Evolutionary conservation across 805 yeast genomes (phyloP), one percentile per base, ranked within the genome.

Genomic region (Pichia deserticola): DNA sequence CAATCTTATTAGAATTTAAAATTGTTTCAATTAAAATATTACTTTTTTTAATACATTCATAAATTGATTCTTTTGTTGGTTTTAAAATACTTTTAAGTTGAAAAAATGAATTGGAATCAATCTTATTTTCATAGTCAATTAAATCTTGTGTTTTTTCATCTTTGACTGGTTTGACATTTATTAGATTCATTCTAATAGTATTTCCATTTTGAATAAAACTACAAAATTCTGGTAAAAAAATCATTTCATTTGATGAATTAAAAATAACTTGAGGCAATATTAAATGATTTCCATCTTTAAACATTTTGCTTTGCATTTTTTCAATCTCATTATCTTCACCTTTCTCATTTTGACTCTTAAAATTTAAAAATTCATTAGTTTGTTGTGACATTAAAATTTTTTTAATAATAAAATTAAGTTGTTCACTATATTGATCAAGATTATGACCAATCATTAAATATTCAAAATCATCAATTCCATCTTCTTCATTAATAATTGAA

Each of bases 401-500:
- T 8, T 42, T 20, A 15, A 50, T 40, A 13, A 42, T 28, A 12
- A 30, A 5, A 32, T 47, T 39, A 13, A 47, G 9, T 7, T 38
- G 35, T 5, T 4, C 11, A 27, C 12, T 28, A 36, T 36, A 47
- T 5, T 12, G 40, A 11, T 32, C 30, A 5, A 52, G 30, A 9
- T 28, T 13, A 4, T 37, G 15, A 12, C 45, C 36, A 20, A 47
- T 47, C 36, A 36, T 34, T 3, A n/a, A 33, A 5, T 39, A 42
- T 20, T 36, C 5, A 6, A 47, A 28, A 6, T 7, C 10, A 36
- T 50, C 49, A 5, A 25, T 13, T 10, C 46, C 47, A 43, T 57
- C 59, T 20, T 57, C 59, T 29, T 29, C 15, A 28, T 54, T 49
- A 3, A 58, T 48, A 3, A 54, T n/a, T 6, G 56, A 46, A 27